Evolutionary conservation across 345 rosid genomes (phyloP), one percentile per base, ranked within the genome.

Genomic region (Camelina hispida): DNA sequence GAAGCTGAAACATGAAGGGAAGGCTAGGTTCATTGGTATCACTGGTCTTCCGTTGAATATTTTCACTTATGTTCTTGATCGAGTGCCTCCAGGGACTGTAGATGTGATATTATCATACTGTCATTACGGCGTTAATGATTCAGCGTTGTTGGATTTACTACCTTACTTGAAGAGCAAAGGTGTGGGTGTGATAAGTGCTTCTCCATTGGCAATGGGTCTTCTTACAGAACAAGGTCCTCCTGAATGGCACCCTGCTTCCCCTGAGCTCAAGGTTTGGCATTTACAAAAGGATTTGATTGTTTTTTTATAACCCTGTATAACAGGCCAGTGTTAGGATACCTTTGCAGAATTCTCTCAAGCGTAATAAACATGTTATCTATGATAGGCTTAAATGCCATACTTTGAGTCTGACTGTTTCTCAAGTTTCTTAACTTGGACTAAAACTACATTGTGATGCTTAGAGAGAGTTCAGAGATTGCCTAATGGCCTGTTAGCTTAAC

Each of bases 231-330:
- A 79, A 62, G 99, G 99, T 60, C 93, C 94, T 23, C 99, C 99
- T 15, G 97, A 89, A 61, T 92, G 99, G 97, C 99, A 95, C 75
- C 99, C 99, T 15, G 97, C 97, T 63, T 81, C 97, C 11, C 79
- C 85, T 32, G 96, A 95, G 68, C 82, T 95, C 62, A 92, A 90
- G 91, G 98, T 89, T 32, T 55, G 78, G 22, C 16, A 69, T 50
- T 54, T 73, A 10, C 4, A 13, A 0, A 57, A 7, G 6, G 42
- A 46, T 68, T 18, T 0, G n/a, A 34, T 43, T 78, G 23, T 34
- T 28, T 68, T 68, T 35, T 37, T 22, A 22, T 37, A 9, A 6
- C 23, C 22, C 16, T 16, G 38, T 51, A 4, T 16, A 13, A 10
- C 8, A 53, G 38, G 10, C 15, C 9, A 61, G 10, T 53, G 20